Base-by-base conservation (phyloP, 768 basidiomycete genomes). In the Leccinum longicurvipes region DNA sequence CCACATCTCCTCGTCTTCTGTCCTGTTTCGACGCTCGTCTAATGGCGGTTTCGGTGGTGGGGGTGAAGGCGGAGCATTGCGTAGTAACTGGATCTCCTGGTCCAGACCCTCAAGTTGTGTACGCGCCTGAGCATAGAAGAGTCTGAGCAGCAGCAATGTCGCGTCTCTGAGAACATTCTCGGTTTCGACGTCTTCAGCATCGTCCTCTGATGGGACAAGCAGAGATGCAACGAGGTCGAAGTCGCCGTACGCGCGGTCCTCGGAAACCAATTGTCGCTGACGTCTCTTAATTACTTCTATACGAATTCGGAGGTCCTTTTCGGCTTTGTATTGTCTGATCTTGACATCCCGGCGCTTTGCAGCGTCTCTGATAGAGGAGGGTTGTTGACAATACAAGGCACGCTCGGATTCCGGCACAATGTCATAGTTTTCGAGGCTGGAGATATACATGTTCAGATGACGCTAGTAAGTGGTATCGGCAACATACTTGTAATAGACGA, bases 291-390 rank as follows among this genome's bases (percentile, higher is more conserved):
- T 65, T 42, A 74, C 72, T 73, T 92, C 82, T 25, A 98, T 82
- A 55, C 80, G 80, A 19, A 73, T 72, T 52, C 84, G 81, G 27
- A 98, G 72, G 32, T 89, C 87, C 70, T 91, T 95, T 72, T 96
- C 93, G 54, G 83, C 81, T 71, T 87, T 85, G 71, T 84, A 98
- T 67, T 95, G 94, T 58, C 83, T 85, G 60, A 99, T 97, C 76
- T 97, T 99, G 31, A 86, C 70, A 61, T 96, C 93, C 61, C 97
- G 76, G 54, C 88, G 79, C 65, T 80, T 82, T 1, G 83, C 80
- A 19, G 86, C 81, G 69, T 98, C 89, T 10, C 64, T 71, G 48
- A 85, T 70, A n/a, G 74, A 63, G 9, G 77, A 76, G 10, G 79
- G 60, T 51, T 76, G 78, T 47, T 77, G 77, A 44, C 72, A 74